Conservation (phyloP, 176 grass and related monocot genomes). For the Musa itinerans region DNA sequence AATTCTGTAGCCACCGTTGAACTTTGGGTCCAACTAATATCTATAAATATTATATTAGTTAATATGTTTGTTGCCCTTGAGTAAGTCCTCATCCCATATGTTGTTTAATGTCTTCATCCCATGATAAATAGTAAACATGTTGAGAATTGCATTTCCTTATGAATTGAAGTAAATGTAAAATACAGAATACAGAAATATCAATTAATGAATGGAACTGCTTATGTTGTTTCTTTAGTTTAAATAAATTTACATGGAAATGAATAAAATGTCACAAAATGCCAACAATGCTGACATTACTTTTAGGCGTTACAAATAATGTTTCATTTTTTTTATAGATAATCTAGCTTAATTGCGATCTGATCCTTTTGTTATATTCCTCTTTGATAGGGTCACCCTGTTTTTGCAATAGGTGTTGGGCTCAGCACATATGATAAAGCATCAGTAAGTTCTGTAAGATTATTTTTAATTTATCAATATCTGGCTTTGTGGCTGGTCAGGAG, state of each 20-base stretch:
- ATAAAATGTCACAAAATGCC: no score
- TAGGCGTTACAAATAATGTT: background rate
- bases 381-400: constrained; percentile 66
- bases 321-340: background rate
- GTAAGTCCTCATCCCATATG: background rate
- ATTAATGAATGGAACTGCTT: no score
- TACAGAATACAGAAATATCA: no score
- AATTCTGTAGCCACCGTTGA: no score
- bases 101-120: background rate
- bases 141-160: background rate
- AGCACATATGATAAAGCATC: constrained; percentile 90
- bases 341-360: background rate
- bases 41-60: no score
- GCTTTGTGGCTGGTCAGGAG: constrained; percentile 1
- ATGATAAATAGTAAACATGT: background rate
- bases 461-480: constrained; percentile 17
- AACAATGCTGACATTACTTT: background rate
- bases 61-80: no score
- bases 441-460: constrained; percentile 37
- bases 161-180: background rate
- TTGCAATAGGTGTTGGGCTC: constrained; percentile 76
- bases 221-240: background rate
- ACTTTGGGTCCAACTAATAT: no score
- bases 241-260: no score
- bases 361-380: constrained; percentile 22